phyloP scores from a whole-genome alignment of 2,329 filamentous ascomycete species.

The Mollisia scopiformis region DNA sequence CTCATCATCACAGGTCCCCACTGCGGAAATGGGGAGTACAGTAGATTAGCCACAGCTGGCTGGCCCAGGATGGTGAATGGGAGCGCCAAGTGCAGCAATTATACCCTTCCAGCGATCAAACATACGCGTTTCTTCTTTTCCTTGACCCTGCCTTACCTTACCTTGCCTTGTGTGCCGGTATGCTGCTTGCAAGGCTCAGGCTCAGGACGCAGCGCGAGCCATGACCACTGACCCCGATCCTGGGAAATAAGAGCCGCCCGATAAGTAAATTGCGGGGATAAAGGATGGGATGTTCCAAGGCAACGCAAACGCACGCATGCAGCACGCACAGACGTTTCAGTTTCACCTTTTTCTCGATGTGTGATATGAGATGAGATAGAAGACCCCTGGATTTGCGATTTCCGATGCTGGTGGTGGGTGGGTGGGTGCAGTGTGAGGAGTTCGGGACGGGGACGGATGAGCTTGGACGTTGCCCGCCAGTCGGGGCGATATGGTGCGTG shows the following conservation, averaged over 20 bases:
- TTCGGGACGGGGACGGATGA: background rate
- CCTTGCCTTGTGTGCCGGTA: background rate
- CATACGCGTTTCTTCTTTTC: background rate
- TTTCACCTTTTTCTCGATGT: background rate
- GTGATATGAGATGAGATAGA: background rate
- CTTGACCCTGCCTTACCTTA: background rate
- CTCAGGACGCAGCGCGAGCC: too few relatives aligned
- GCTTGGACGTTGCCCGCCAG: slow-evolving; percentile 1
- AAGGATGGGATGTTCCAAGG: background rate
- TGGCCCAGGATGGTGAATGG: too few relatives aligned
- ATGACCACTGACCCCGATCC: background rate
- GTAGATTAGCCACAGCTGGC: background rate
- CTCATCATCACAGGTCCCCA: background rate
- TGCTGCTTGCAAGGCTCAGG: background rate
- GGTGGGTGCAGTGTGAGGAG: too few relatives aligned
- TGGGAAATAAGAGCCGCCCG: slow-evolving; percentile 16
- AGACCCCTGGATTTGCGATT: background rate
- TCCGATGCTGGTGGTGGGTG: too few relatives aligned
- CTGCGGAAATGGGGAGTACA: background rate
- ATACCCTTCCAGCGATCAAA: background rate
- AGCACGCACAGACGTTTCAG: slow-evolving; percentile 3
- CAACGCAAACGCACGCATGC: background rate
- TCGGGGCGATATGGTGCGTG: background rate
- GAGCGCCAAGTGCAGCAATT: background rate
- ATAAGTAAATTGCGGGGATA: background rate